Percentiles rank a stretch among this genome's conserved stretches.
Evolutionary conservation across 257 asterid species (phyloP).

Genomic region (Perilla frutescens): DNA sequence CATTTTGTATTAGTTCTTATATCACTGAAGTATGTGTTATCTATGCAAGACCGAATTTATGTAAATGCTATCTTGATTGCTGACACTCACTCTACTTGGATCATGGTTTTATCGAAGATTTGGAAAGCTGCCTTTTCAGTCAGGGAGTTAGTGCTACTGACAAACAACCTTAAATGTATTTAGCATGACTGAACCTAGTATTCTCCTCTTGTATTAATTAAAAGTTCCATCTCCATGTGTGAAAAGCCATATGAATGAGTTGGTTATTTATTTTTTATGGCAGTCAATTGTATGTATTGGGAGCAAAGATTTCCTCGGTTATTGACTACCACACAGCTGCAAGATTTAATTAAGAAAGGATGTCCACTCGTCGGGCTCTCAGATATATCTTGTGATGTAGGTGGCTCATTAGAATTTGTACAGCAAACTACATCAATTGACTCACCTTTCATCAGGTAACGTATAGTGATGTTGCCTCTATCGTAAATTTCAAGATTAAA

Average conservation of each 20-base stretch:
- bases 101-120: not conserved
- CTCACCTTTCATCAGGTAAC: constrained; percentile 93
- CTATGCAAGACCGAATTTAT: not conserved
- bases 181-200: not conserved
- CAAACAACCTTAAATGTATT: constrained; percentile 11
- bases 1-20: not conserved
- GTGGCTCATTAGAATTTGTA: constrained; percentile 86
- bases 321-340: constrained; percentile 69
- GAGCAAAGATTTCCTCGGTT: constrained; percentile 88
- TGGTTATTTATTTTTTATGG: constrained; percentile 23
- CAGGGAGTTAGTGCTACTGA: not conserved
- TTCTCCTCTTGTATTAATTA: constrained; percentile 12
- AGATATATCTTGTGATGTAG: constrained; percentile 91
- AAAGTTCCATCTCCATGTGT: not conserved
- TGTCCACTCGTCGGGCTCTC: constrained; percentile 87
- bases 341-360: constrained; percentile 66
- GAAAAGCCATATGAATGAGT: constrained; percentile 20
- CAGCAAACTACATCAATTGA: constrained; percentile 78
- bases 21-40: not conserved
- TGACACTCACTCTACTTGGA: not conserved
- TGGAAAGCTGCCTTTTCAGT: not conserved
- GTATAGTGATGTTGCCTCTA: constrained; percentile 1
- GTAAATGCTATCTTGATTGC: too few relatives aligned
- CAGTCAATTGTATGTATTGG: constrained; percentile 99
- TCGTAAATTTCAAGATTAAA: constrained; percentile 1